These are phyloP conservation scores for Aspergillus phoenicis DNA, from an alignment of 2,329 filamentous ascomycete species.

Conservation along the genomic window DNA sequence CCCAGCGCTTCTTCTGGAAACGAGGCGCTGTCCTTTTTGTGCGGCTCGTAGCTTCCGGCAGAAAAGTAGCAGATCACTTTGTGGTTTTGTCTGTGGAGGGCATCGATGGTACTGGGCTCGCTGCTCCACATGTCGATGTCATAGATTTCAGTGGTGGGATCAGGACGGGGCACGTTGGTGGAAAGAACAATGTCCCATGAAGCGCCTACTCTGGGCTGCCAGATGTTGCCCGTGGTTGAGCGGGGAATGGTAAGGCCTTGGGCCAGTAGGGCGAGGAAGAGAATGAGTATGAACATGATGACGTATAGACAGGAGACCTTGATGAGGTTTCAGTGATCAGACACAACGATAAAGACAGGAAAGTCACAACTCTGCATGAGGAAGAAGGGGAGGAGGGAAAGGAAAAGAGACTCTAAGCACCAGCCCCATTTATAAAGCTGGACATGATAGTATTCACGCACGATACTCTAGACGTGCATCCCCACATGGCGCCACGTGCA, in stretches of 20 bases:
- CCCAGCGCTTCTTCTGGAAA: slow-evolving; percentile 58
- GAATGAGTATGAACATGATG: background rate
- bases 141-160: slow-evolving; percentile 58
- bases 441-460: too few relatives aligned
- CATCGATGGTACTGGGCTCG: slow-evolving; percentile 46
- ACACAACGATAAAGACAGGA: too few relatives aligned
- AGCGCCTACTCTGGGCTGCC: slow-evolving; percentile 56
- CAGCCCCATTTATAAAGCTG: too few relatives aligned
- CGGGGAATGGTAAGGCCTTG: too few relatives aligned
- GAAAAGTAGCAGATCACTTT: slow-evolving; percentile 77
- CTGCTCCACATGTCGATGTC: slow-evolving; percentile 65
- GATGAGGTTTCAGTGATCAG: too few relatives aligned
- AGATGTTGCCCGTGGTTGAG: slow-evolving; percentile 35
- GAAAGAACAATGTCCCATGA: slow-evolving; percentile 66
- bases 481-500: too few relatives aligned
- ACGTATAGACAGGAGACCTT: too few relatives aligned
- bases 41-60: slow-evolving; percentile 68
- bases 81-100: slow-evolving; percentile 55
- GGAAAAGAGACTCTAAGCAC: too few relatives aligned
- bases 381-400: too few relatives aligned
- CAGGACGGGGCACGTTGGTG: slow-evolving; percentile 42
- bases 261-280: background rate
- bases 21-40: slow-evolving; percentile 58
- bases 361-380: too few relatives aligned
- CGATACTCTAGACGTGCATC: too few relatives aligned